A percentile compares a stretch with the other conserved stretches of the same genome.
Conservation (phyloP, 352 stramenopile species). For the Phytopythium helicoides region DNA sequence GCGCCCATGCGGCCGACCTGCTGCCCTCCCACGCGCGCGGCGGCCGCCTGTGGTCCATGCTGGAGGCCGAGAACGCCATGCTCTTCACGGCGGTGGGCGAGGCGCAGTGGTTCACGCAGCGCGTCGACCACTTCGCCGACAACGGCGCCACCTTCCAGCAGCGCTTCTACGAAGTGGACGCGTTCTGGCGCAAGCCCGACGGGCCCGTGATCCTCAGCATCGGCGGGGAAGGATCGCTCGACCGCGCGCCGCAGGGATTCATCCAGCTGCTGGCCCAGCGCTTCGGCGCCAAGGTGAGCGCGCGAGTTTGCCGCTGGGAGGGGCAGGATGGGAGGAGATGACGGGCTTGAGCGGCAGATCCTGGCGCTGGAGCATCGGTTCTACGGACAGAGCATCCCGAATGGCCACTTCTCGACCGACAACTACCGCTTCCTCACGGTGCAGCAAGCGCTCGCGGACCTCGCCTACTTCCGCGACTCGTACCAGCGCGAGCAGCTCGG, state of each 20-base stretch:
- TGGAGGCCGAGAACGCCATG: slow-evolving; percentile 48
- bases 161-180: slow-evolving; percentile 74
- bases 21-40: slow-evolving; percentile 43
- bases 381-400: slow-evolving; percentile 85
- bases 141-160: slow-evolving; percentile 57
- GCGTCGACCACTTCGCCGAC: slow-evolving; percentile 55
- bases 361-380: slow-evolving; percentile 87
- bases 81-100: slow-evolving; percentile 34
- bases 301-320: too few relatives aligned
- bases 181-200: slow-evolving; percentile 46
- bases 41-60: slow-evolving; percentile 46
- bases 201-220: slow-evolving; percentile 85
- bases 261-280: slow-evolving; percentile 71
- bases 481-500: slow-evolving; percentile 35
- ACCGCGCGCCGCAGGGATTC: slow-evolving; percentile 58
- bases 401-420: slow-evolving; percentile 59
- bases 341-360: too few relatives aligned
- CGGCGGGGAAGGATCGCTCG: slow-evolving; percentile 71
- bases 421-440: slow-evolving; percentile 81
- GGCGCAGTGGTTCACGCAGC: slow-evolving; percentile 68
- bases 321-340: too few relatives aligned
- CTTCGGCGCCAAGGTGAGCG: slow-evolving; percentile 65
- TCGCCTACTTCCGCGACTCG: slow-evolving; percentile 80
- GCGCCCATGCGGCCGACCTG: slow-evolving; percentile 7
- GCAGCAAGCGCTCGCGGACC: slow-evolving; percentile 82